phyloP scores from a whole-genome alignment of 2,329 filamentous ascomycete species.

The Reticulascus tulasneorum region DNA sequence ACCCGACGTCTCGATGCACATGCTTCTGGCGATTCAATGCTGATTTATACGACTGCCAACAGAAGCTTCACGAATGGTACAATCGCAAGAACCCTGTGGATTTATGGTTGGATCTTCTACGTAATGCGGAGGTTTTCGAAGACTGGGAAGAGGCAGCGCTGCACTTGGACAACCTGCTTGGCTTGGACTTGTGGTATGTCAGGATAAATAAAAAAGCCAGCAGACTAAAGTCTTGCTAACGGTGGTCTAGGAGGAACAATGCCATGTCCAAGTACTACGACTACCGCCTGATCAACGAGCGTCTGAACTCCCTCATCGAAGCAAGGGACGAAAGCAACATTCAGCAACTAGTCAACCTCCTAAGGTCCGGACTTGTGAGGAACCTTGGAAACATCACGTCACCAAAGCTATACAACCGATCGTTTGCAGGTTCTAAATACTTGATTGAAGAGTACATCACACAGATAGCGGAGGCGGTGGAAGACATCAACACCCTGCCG shows the following conservation, averaged over 20 bases:
- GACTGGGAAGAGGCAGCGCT: slow-evolving; percentile 85
- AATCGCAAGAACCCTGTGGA: slow-evolving; percentile 60
- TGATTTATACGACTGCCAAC: slow-evolving; percentile 7
- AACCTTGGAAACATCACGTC: slow-evolving; percentile 90
- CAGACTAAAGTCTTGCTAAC: slow-evolving; percentile 9
- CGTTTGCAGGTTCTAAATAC: slow-evolving; percentile 84
- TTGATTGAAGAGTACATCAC: slow-evolving; percentile 89
- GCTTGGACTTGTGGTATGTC: slow-evolving; percentile 73
- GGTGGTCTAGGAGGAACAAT: slow-evolving; percentile 66
- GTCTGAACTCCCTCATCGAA: slow-evolving; percentile 65
- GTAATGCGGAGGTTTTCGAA: slow-evolving; percentile 67
- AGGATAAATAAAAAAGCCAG: not conserved
- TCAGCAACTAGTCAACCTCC: slow-evolving; percentile 69
- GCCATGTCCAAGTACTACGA: slow-evolving; percentile 80
- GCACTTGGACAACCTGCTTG: slow-evolving; percentile 76
- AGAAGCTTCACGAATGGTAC: slow-evolving; percentile 70
- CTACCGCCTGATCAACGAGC: slow-evolving; percentile 75
- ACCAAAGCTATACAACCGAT: slow-evolving; percentile 75
- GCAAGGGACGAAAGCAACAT: slow-evolving; percentile 70
- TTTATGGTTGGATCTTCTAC: slow-evolving; percentile 61
- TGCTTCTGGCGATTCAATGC: not conserved
- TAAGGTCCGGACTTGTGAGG: slow-evolving; percentile 74
- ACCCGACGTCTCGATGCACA: not conserved
- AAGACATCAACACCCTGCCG: slow-evolving; percentile 67
- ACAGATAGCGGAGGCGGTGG: slow-evolving; percentile 75